A percentile compares a stretch with the other conserved stretches of the same genome.
phyloP scores from a whole-genome alignment of 2,329 filamentous ascomycete genomes.

The Alternaria ventricosa region DNA sequence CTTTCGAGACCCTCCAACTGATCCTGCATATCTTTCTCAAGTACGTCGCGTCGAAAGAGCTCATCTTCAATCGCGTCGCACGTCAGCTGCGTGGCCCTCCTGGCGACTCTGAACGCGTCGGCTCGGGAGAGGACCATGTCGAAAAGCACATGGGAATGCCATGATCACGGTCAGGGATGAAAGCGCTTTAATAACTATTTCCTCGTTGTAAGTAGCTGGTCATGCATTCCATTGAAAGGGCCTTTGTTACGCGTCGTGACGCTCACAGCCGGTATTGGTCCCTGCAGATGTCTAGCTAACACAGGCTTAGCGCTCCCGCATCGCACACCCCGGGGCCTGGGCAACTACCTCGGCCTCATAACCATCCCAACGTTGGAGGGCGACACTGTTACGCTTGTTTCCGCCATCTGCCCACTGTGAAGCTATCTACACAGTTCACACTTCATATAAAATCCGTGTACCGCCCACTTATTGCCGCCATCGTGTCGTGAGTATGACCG shows the following conservation, averaged over 20 bases:
- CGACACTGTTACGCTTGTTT: neutral
- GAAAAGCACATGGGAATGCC: neutral
- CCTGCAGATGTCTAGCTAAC: neutral
- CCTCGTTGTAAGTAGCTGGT: neutral
- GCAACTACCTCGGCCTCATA: too few relatives aligned
- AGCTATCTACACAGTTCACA: neutral
- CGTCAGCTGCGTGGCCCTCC: neutral
- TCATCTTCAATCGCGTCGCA: neutral
- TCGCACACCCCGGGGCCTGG: too few relatives aligned
- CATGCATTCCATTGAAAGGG: neutral
- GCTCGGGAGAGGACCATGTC: neutral
- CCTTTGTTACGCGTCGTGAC: neutral
- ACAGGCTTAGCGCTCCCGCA: neutral
- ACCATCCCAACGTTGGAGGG: neutral
- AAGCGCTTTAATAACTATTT: neutral
- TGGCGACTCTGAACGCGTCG: neutral
- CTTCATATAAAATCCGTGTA: neutral
- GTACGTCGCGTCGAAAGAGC: neutral
- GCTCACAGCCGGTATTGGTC: neutral
- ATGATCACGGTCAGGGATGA: neutral
- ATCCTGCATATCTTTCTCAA: neutral
- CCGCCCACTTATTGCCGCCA: neutral
- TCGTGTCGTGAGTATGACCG: neutral
- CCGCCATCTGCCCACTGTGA: neutral
- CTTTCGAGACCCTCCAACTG: neutral